Evolutionary conservation across 1,139 yeast genomes (phyloP).

Genomic region (Candida dubliniensis): DNA sequence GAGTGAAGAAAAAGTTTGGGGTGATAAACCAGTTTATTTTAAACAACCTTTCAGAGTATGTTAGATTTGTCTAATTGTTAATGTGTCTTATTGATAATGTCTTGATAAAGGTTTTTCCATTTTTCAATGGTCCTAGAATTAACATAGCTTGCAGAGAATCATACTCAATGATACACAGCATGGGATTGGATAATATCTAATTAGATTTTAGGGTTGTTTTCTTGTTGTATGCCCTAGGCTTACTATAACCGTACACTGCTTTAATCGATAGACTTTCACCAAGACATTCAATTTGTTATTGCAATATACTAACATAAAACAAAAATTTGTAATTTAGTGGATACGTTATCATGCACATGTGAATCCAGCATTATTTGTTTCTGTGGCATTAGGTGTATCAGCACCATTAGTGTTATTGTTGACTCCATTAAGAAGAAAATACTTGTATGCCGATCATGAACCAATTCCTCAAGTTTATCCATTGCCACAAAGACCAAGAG

Average conservation of each 20-base stretch:
- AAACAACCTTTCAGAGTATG: slow-evolving; percentile 66
- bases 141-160: too few relatives aligned
- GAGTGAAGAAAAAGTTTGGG: slow-evolving; percentile 43
- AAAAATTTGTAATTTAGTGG: slow-evolving; percentile 47
- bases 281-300: neutral
- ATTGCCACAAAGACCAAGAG: slow-evolving; percentile 58
- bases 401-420: slow-evolving; percentile 65
- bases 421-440: slow-evolving; percentile 72
- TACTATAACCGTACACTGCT: too few relatives aligned
- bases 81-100: too few relatives aligned
- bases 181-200: too few relatives aligned
- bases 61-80: slow-evolving; percentile 13
- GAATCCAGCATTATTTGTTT: slow-evolving; percentile 73
- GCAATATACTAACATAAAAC: slow-evolving; percentile 8
- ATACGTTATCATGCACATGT: slow-evolving; percentile 77
- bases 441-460: slow-evolving; percentile 63
- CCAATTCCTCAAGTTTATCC: slow-evolving; percentile 75
- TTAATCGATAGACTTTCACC: too few relatives aligned
- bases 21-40: slow-evolving; percentile 59
- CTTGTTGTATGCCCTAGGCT: too few relatives aligned
- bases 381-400: slow-evolving; percentile 64
- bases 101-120: neutral
- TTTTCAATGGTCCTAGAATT: neutral
- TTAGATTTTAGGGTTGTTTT: too few relatives aligned
- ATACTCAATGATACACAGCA: too few relatives aligned